Base-by-base conservation (phyloP, 1,284 basidiomycete species). In the Rhodotorula sp. region DNA sequence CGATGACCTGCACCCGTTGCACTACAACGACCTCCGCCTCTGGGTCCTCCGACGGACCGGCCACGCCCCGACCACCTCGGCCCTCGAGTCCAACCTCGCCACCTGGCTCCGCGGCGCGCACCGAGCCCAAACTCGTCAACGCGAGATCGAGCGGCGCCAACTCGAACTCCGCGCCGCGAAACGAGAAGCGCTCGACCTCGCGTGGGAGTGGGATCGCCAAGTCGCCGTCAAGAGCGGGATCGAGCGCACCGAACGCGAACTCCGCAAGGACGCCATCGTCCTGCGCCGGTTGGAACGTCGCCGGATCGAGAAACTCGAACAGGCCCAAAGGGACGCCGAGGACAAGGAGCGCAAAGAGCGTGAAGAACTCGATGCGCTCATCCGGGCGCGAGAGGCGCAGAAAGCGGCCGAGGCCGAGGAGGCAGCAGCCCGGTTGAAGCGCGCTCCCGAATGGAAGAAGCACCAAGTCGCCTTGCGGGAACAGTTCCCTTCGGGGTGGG, bases 401-500 rank as follows among this genome's bases (percentile, higher is more conserved):
- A 8, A 15, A 15, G 46, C 0, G 21, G 15, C 18, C 59, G 21
- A 8, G 29, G 31, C 15, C 10, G 52, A 21, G 39, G 15, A 14
- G 20, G 47, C 26, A n/a, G 34, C 26, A 15, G 39, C n/a, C 12
- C n/a, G 16, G 0, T 8, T 15, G 16, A 26, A 16, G 10, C 7
- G 59, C 23, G 31, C 52, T 5, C 74, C 74, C 16, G 67, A 29
- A 0, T 76, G 74, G 74, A 54, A 59, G 31, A 52, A 43, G 31
- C 77, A 78, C 39, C 64, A 58, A 21, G 39, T 46, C 26, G 59
- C 75, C 10, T 16, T 78, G 58, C 63, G 64, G 34, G 46, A 49
- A 14, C 68, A 72, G 57, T 79, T 77, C 61, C 76, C 76, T 0
- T n/a, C 23, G 5, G 77, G 77, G 46, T 97, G 94, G 93, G 84